phyloP scores from a whole-genome alignment of 2,329 filamentous ascomycete species.

The Chaetoscypha palmicola region DNA sequence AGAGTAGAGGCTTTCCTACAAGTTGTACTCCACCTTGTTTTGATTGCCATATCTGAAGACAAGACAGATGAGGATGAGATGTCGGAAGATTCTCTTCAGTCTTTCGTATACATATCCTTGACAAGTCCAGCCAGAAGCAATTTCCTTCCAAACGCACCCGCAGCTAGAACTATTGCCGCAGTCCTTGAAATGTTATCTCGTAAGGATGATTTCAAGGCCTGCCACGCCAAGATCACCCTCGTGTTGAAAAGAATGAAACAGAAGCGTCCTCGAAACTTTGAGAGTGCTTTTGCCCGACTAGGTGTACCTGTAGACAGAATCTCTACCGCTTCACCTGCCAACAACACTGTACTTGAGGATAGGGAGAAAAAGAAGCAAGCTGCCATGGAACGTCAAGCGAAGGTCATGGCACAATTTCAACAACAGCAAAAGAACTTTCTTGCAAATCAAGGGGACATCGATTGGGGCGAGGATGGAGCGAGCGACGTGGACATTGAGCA shows the following conservation, averaged over 20 bases:
- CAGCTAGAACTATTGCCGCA: slow-evolving; percentile 55
- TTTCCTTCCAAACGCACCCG: slow-evolving; percentile 49
- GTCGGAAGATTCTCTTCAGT: slow-evolving; percentile 43
- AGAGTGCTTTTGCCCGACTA: slow-evolving; percentile 55
- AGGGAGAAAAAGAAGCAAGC: slow-evolving; percentile 83
- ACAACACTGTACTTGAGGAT: slow-evolving; percentile 51
- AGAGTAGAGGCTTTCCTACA: slow-evolving; percentile 88
- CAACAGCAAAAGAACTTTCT: slow-evolving; percentile 95
- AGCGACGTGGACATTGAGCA: slow-evolving; percentile 60
- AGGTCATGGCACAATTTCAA: slow-evolving; percentile 96
- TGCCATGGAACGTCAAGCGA: slow-evolving; percentile 80
- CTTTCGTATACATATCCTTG: slow-evolving; percentile 68
- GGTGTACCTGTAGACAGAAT: slow-evolving; percentile 70
- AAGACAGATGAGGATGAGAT: slow-evolving; percentile 48
- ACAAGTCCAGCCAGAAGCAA: slow-evolving; percentile 55
- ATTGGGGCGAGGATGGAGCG: slow-evolving; percentile 78
- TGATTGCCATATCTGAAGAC: slow-evolving; percentile 84
- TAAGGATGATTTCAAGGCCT: slow-evolving; percentile 72
- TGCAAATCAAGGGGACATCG: slow-evolving; percentile 76
- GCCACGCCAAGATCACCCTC: slow-evolving; percentile 75
- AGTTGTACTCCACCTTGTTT: slow-evolving; percentile 77
- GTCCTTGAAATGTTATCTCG: slow-evolving; percentile 54
- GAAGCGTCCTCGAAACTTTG: slow-evolving; percentile 68
- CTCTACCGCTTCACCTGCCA: slow-evolving; percentile 74
- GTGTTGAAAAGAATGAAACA: slow-evolving; percentile 81